Percentiles rank a stretch among this genome's conserved stretches.
These are phyloP conservation scores for Vicia villosa DNA, from an alignment of 306 rosid genomes.

Conservation along the genomic window DNA sequence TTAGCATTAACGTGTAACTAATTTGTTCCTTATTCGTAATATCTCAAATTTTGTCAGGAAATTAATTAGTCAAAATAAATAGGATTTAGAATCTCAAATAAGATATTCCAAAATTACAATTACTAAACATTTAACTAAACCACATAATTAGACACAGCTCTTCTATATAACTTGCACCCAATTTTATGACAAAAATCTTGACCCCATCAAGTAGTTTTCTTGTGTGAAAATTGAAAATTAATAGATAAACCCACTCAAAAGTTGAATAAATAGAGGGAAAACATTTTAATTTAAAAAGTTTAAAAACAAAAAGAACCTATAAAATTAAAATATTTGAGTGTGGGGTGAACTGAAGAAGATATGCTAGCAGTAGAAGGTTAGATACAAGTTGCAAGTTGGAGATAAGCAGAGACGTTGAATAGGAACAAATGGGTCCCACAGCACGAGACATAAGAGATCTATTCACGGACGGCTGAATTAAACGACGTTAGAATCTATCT, in stretches of 20 bases:
- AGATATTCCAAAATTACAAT: too few species aligned
- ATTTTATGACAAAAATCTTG: too few species aligned
- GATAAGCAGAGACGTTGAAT: background rate
- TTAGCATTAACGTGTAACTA: too few species aligned
- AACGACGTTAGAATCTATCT: background rate
- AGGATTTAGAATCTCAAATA: too few species aligned
- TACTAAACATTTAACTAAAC: too few species aligned
- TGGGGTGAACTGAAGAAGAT: background rate
- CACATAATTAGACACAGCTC: too few species aligned
- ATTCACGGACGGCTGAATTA: background rate
- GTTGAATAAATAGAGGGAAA: background rate
- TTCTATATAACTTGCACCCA: too few species aligned
- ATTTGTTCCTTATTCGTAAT: too few species aligned
- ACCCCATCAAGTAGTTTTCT: too few species aligned
- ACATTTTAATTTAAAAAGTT: background rate
- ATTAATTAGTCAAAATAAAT: too few species aligned
- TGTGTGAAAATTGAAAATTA: too few species aligned
- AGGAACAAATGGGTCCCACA: background rate
- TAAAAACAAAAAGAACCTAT: background rate
- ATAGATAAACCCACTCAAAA: too few species aligned
- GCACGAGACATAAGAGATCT: conserved; percentile 3
- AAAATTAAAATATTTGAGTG: background rate
- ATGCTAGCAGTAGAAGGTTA: background rate
- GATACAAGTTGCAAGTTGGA: conserved; percentile 1
- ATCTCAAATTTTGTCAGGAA: background rate